A percentile compares a stretch with the other conserved stretches of the same genome.
Evolutionary conservation across 352 stramenopile species (phyloP).

Genomic region (Globisporangium yorkense): DNA sequence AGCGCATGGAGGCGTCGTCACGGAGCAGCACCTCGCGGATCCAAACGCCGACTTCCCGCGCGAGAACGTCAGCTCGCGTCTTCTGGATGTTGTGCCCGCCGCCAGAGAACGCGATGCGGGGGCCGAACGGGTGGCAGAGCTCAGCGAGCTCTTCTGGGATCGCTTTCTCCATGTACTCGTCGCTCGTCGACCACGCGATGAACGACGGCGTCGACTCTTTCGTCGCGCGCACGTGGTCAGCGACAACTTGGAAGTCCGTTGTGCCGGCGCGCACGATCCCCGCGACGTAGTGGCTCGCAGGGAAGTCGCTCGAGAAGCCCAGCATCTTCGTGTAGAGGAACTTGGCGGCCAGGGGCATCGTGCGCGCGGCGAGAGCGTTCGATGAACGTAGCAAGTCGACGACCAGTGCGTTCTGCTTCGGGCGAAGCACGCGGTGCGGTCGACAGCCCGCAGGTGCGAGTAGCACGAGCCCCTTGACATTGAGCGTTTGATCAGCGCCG

Average conservation of each 20-base stretch:
- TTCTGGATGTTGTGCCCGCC: slow-evolving; percentile 64
- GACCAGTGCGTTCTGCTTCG: slow-evolving; percentile 23
- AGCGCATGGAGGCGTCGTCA: background rate
- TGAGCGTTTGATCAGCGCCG: background rate
- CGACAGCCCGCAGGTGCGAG: slow-evolving; percentile 35
- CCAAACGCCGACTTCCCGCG: slow-evolving; percentile 19
- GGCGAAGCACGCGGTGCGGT: slow-evolving; percentile 33
- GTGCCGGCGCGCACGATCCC: slow-evolving; percentile 35
- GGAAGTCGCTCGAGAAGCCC: slow-evolving; percentile 18
- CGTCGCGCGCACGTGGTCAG: slow-evolving; percentile 20
- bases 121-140: slow-evolving; percentile 20
- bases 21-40: slow-evolving; percentile 13
- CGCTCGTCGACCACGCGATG: slow-evolving; percentile 37
- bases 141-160: slow-evolving; percentile 27
- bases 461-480: slow-evolving; percentile 32
- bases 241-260: slow-evolving; percentile 33
- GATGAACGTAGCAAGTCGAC: slow-evolving; percentile 20
- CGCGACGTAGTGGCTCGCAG: slow-evolving; percentile 29
- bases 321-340: slow-evolving; percentile 32
- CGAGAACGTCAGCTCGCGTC: slow-evolving; percentile 31
- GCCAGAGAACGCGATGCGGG: slow-evolving; percentile 28
- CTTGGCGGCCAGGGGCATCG: slow-evolving; percentile 21
- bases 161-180: slow-evolving; percentile 42
- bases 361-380: slow-evolving; percentile 14
- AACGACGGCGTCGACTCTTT: slow-evolving; percentile 23